These are phyloP conservation scores for Saccharomyces hybrid DNA, from an alignment of 1,139 yeast genomes.

Conservation along the genomic window DNA sequence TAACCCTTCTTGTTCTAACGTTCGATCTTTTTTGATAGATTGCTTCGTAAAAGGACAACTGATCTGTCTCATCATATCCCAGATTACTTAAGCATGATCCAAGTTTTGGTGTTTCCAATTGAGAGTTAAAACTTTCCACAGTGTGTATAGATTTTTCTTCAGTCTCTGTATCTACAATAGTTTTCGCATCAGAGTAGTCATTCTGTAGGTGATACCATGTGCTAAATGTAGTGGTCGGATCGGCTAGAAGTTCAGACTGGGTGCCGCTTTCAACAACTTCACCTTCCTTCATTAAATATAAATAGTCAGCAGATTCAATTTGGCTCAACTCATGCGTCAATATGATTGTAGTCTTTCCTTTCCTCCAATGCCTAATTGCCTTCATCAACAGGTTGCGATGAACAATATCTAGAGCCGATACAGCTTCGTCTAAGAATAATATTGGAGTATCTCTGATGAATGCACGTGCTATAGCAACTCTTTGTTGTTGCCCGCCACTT, in stretches of 20 bases:
- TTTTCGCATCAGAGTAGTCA: background rate
- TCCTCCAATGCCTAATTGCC: conserved; percentile 52
- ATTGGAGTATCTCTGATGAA: conserved; percentile 62
- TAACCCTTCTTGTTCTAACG: background rate
- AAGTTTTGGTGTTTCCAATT: conserved; percentile 7
- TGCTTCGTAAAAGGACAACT: background rate
- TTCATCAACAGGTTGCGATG: conserved; percentile 41
- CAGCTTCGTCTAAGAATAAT: conserved; percentile 74
- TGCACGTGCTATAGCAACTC: conserved; percentile 79
- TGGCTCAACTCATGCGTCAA: conserved; percentile 69
- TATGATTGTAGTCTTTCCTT: conserved; percentile 63
- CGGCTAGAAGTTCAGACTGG: conserved; percentile 31
- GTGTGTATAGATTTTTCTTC: background rate
- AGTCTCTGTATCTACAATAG: background rate
- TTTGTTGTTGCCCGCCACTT: conserved; percentile 92
- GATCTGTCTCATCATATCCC: background rate
- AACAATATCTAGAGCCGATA: conserved; percentile 64
- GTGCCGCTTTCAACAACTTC: conserved; percentile 39
- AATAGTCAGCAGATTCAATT: conserved; percentile 46
- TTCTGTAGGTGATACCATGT: background rate
- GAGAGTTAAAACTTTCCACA: conserved; percentile 5
- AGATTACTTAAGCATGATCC: conserved; percentile 6
- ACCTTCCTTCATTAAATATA: conserved; percentile 38
- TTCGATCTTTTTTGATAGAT: background rate
- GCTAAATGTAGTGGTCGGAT: conserved; percentile 10